Evolutionary conservation across 2,329 filamentous ascomycete genomes (phyloP), one percentile per base, ranked within the genome.

Genomic region (Colletotrichum sp.): DNA sequence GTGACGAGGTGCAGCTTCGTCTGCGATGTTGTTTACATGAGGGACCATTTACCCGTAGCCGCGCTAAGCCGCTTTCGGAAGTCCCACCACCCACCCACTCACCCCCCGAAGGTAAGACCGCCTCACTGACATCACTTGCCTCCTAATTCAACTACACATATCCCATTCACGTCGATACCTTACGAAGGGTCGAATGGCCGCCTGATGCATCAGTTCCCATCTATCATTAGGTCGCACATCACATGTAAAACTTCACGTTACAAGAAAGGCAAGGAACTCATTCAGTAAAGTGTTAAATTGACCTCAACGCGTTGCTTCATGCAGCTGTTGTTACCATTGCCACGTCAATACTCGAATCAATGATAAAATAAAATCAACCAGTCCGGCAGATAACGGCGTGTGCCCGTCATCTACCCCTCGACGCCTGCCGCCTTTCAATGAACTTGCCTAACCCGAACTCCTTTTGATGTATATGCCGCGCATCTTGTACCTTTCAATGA

Each of bases 381-480:
- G 73, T 71, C 70, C 34, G 59, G 43, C 59, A 55, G 43, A 48
- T n/a, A 60, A 65, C 34, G 64, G 65, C 48, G 18, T 64, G 30
- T 60, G 21, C 28, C 70, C 70, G 65, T 52, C 59, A 16, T 32
- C 73, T 61, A 28, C 70, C 70, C 74, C 64, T 61, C 28, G 70
- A 76, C 74, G 74, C 74, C 74, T 60, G 28, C 70, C 48, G 32
- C 70, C 65, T 24, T 34, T 60, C 34, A 76, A 34, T 57, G 24
- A 57, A 63, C 80, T 81, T 78, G 78, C 78, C 85, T 84, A 86
- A 85, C 86, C 87, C 24, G 13, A 75, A 78, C 75, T 73, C 81
- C 83, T 87, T 88, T 88, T 87, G 79, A 84, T 87, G 84, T 85
- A 84, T 87, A 83, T 86, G 81, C 82, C 84, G 83, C 80, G 80